phyloP scores from a whole-genome alignment of 345 rosid genomes.

The Salix brachista region DNA sequence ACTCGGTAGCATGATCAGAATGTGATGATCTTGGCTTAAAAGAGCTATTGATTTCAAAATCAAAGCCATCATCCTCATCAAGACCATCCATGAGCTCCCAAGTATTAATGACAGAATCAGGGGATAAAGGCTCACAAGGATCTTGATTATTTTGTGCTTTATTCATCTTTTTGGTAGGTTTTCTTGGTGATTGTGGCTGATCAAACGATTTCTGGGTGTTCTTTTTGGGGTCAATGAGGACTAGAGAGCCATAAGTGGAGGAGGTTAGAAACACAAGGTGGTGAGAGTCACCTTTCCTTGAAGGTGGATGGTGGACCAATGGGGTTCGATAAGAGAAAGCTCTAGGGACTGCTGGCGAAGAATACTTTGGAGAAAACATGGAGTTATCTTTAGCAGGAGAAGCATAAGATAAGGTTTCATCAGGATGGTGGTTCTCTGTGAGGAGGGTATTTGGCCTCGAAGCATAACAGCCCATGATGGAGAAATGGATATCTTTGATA shows the following conservation, averaged over 20 bases:
- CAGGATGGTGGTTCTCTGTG: conserved; percentile 4
- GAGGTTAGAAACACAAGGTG: conserved; percentile 87
- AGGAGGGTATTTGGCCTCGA: conserved; percentile 39
- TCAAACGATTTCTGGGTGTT: conserved; percentile 21
- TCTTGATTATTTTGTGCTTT: conserved; percentile 5
- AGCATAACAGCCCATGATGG: conserved; percentile 69
- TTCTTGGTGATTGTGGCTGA: conserved; percentile 24
- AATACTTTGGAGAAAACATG: conserved; percentile 14
- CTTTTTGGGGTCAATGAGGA: conserved; percentile 36
- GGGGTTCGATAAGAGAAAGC: conserved; percentile 66
- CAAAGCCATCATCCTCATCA: conserved; percentile 50
- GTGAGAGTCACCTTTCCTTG: conserved; percentile 74
- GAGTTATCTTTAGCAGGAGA: conserved; percentile 22
- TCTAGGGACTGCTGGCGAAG: conserved; percentile 24
- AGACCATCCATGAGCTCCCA: conserved; percentile 99
- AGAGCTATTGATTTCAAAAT: conserved; percentile 25
- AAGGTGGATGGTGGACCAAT: conserved; percentile 82
- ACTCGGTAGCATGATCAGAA: neutral
- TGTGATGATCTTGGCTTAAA: conserved; percentile 1
- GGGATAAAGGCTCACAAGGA: conserved; percentile 37
- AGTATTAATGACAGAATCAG: conserved; percentile 84
- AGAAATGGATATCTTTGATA: neutral
- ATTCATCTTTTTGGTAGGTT: neutral
- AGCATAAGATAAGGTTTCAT: conserved; percentile 10
- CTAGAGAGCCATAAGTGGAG: conserved; percentile 79